Percentiles rank a stretch among this genome's conserved stretches.
phyloP scores from a whole-genome alignment of 495 filamentous ascomycete species.

The Neurospora sp. region DNA sequence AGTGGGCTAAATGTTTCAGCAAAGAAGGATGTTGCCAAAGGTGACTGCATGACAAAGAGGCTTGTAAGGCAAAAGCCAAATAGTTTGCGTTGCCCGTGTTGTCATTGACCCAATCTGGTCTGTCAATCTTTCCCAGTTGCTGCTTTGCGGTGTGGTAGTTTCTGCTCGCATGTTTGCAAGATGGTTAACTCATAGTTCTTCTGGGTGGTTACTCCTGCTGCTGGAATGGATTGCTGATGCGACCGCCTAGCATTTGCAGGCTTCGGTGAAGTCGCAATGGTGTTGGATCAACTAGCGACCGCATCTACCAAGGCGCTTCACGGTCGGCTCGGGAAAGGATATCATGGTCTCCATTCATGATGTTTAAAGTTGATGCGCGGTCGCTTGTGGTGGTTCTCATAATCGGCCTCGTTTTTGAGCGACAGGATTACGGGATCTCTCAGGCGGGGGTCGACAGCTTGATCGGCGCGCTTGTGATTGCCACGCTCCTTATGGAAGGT shows the following conservation, averaged over 20 bases:
- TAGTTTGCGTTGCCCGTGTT: neutral
- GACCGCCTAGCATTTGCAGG: neutral
- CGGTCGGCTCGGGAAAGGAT: neutral
- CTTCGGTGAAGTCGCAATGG: neutral
- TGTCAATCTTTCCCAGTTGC: neutral
- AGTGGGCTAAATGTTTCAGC: neutral
- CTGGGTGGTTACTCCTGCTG: neutral
- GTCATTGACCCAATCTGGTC: neutral
- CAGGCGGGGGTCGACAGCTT: neutral
- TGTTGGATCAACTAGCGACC: neutral
- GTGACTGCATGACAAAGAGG: neutral
- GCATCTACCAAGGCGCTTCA: neutral
- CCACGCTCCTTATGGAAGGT: neutral
- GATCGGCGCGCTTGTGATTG: neutral
- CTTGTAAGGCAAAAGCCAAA: neutral
- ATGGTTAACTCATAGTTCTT: neutral
- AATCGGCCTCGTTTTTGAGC: neutral
- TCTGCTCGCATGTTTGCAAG: neutral
- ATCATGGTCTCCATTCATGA: neutral
- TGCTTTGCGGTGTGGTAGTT: neutral
- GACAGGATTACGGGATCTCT: neutral
- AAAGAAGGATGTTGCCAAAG: neutral
- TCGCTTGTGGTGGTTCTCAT: neutral
- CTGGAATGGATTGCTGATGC: neutral
- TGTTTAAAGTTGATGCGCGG: neutral